Evolutionary conservation across 768 basidiomycete species (phyloP), one percentile per base, ranked within the genome.

Genomic region (Boletellus sp.): DNA sequence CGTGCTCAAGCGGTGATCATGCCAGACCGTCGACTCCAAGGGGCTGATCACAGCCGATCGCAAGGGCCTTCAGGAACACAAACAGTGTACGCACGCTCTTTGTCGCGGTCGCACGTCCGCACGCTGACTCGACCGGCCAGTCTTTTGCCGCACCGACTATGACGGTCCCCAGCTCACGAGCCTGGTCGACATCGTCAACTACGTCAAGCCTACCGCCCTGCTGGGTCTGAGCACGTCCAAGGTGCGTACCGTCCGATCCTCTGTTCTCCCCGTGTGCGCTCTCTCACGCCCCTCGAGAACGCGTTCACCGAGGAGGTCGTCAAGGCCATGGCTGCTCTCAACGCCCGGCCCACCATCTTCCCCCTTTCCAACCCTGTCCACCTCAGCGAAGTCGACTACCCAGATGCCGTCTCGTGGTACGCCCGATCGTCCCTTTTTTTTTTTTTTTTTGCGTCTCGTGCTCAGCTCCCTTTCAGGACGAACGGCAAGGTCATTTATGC

Each of bases 261-360:
- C 19, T 7, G 15, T 1, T 16, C 31, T 5, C 13, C 38, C 23
- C 19, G 11, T 31, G 28, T n/a, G n/a, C n/a, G n/a, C n/a, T n/a
- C 40, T 4, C 38, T 53, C 47, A 51, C 31, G 12, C n/a, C 3
- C 16, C 41, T 20, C 19, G 48, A 72, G 68, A 72, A 70, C 36
- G 84, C 85, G 1, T 91, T 91, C 72, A 77, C 72, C 11, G 75
- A 84, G 63, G 71, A 78, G 11, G 80, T 82, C 28, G 79, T 90
- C 28, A 72, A 72, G 47, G 68, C 75, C 34, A 87, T 90, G 85
- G 76, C 79, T 16, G 68, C 74, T 8, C 67, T 83, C 39, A 90
- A 89, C 67, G 58, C 68, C 16, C 78, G 79, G 2, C 88, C 88
- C n/a, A 84, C 90, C 70, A 79, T 90, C 61, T 89, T 91, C 72